Evolutionary conservation across 495 filamentous ascomycete species (phyloP).

Genomic region (Daldinia decipiens): DNA sequence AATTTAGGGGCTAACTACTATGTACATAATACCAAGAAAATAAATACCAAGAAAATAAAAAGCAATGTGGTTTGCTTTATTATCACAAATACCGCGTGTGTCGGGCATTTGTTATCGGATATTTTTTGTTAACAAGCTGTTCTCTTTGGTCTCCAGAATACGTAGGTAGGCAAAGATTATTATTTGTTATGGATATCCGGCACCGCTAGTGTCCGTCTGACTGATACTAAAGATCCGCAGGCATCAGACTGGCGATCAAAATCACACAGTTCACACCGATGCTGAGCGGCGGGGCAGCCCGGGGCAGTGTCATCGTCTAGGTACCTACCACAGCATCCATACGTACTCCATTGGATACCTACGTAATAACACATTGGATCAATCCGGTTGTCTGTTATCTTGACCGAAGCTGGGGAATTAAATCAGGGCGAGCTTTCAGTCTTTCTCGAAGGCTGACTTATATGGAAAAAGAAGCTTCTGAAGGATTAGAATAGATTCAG

Average conservation of each 20-base stretch:
- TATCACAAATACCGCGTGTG: background rate
- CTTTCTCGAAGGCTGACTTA: slow-evolving; percentile 40
- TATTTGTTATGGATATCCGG: slow-evolving; percentile 29
- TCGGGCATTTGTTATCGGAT: background rate
- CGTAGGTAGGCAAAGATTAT: too few relatives aligned
- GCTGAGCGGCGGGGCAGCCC: slow-evolving; percentile 18
- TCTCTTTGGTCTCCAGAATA: background rate
- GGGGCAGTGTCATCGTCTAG: slow-evolving; percentile 34
- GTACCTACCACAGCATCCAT: slow-evolving; percentile 19
- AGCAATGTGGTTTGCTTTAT: background rate
- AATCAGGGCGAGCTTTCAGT: slow-evolving; percentile 20
- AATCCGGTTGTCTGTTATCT: slow-evolving; percentile 14
- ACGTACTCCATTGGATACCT: background rate
- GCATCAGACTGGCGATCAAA: slow-evolving; percentile 38
- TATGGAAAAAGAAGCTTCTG: slow-evolving; percentile 7
- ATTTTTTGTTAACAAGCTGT: background rate
- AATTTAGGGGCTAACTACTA: slow-evolving; percentile 1
- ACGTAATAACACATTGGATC: slow-evolving; percentile 12
- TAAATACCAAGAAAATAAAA: background rate
- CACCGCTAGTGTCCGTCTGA: slow-evolving; percentile 35
- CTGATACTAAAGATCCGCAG: slow-evolving; percentile 39
- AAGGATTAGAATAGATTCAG: slow-evolving; percentile 16
- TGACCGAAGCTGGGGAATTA: slow-evolving; percentile 27
- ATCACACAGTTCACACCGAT: slow-evolving; percentile 23
- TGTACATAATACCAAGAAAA: background rate